Base-by-base conservation (phyloP, 2,329 filamentous ascomycete species). In the Monilinia fructigena region DNA sequence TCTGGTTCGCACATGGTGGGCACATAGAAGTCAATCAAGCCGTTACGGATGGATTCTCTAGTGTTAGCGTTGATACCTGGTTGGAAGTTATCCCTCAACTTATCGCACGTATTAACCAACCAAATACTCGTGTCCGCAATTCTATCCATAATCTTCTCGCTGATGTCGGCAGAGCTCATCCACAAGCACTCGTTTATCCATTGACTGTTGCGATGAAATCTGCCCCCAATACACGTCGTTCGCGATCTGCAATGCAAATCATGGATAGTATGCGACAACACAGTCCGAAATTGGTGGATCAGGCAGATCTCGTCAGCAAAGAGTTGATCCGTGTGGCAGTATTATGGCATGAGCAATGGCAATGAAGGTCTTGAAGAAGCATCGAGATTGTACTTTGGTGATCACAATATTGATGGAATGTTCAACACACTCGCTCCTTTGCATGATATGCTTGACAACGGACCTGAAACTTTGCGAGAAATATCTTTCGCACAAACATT, bases 181-280 rank as follows among this genome's bases (percentile, higher is more conserved):
- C 96, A 11, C 96, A 99, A 77, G 95, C 96, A 38, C 81, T 99
- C 53, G 95, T 99, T 20, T 99, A 98, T 76, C 94, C 95, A 10
- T 84, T 99, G 75, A 99, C 95, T 0, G 96, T 99, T 23, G 94
- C 95, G 18, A 97, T 97, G 88, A 99, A 99, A 78, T 97, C 95
- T 1, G 82, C 82, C 72, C 91, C 96, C 71, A 90, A 92, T 69
- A 88, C 89, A 45, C 86, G 91, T 67, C 88, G 95, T 66, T 95
- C 93, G 40, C 88, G 92, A 74, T 96, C 93, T 50, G 96, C 96
- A 4, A 89, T 87, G 42, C 88, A 93, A 71, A 96, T 99, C 73
- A 97, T 99, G 93, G 93, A 98, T 70, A 96, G 90, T 75, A 97
- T 99, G 92, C 90, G 93, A 50, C 90, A 94, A 72, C 96, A 99